Evolutionary conservation across 306 rosid species (phyloP).

Genomic region (Quercus aquifolioides): DNA sequence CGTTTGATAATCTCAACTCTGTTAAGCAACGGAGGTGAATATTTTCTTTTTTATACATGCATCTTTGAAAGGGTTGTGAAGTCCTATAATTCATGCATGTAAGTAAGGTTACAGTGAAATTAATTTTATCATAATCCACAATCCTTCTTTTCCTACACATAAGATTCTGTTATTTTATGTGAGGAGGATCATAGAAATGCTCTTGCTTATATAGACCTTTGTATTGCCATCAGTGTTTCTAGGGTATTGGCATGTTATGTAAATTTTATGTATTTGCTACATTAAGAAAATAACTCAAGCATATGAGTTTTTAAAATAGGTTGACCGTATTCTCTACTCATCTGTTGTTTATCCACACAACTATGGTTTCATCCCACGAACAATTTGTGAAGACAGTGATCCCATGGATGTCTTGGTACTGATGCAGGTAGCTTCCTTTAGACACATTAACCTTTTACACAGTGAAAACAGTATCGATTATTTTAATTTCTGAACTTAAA

Average conservation of each 20-base stretch:
- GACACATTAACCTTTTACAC: conserved; percentile 1
- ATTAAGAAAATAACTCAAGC: conserved; percentile 20
- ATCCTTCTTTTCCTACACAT: neutral
- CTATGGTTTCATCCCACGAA: conserved; percentile 94
- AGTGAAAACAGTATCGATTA: neutral
- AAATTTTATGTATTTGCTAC: conserved; percentile 6
- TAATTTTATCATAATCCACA: neutral
- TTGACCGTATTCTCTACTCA: conserved; percentile 94
- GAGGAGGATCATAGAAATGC: neutral
- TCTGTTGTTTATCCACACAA: conserved; percentile 99
- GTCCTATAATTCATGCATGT: neutral
- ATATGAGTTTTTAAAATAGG: conserved; percentile 46
- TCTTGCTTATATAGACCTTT: neutral
- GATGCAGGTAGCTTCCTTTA: conserved; percentile 76
- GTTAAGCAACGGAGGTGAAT: neutral
- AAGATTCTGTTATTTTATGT: neutral
- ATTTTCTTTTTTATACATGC: neutral
- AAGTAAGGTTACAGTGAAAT: neutral
- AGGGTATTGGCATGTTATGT: neutral
- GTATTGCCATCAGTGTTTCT: neutral
- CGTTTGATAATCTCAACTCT: neutral
- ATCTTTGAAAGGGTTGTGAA: neutral
- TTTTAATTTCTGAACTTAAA: neutral
- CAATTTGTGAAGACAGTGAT: conserved; percentile 95
- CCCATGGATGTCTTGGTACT: conserved; percentile 90